These are phyloP conservation scores for Cladosporium sp. DNA, from an alignment of 2,329 filamentous ascomycete genomes.

Conservation along the genomic window DNA sequence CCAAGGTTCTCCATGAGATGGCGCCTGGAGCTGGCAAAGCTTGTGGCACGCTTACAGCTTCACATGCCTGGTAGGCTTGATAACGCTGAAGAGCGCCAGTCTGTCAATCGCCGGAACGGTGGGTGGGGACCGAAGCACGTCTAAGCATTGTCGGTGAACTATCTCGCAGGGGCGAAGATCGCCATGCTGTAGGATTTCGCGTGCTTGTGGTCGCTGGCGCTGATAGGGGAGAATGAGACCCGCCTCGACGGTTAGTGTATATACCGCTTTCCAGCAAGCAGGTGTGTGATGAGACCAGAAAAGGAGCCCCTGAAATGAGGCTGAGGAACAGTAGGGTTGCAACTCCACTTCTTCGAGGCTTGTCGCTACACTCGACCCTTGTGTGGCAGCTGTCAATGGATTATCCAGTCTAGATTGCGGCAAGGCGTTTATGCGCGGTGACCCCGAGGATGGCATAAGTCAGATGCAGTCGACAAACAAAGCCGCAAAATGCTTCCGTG, in stretches of 20 bases:
- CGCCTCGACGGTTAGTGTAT: not conserved
- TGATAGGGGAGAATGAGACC: not conserved
- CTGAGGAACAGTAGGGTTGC: too few species aligned
- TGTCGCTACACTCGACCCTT: too few species aligned
- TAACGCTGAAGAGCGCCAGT: not conserved
- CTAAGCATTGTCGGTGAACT: conserved; percentile 6
- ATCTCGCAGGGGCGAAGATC: not conserved
- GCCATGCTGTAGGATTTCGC: not conserved
- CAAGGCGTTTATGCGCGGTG: too few species aligned
- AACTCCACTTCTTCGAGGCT: too few species aligned
- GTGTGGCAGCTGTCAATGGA: too few species aligned
- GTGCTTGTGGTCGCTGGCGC: not conserved
- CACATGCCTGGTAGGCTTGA: not conserved
- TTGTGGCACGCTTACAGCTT: not conserved
- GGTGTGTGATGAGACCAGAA: not conserved
- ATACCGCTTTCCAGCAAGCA: not conserved
- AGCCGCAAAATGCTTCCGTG: not conserved
- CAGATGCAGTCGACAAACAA: not conserved
- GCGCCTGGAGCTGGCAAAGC: not conserved
- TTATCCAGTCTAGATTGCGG: too few species aligned
- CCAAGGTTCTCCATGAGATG: not conserved
- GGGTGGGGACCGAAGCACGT: not conserved
- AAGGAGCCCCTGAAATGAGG: too few species aligned
- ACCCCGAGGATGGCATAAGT: not conserved
- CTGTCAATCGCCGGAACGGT: not conserved